Conservation (phyloP, 257 asterid species). For the Capsicum pubescens region DNA sequence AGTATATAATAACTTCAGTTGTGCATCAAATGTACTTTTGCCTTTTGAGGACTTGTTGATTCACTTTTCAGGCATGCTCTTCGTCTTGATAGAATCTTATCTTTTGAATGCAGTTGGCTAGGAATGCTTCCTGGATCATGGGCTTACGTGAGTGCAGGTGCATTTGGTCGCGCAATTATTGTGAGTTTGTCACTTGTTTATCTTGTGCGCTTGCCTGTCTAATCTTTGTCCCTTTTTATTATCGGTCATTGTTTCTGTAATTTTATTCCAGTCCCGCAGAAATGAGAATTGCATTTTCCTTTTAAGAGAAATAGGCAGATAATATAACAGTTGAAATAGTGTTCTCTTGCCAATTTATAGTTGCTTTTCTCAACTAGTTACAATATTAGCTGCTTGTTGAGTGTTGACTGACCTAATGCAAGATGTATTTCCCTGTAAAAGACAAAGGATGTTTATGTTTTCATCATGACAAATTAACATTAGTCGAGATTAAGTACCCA, state of each 20-base stretch:
- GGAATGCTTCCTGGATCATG: constrained; percentile 99
- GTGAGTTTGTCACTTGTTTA: constrained; percentile 53
- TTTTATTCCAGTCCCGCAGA: neutral
- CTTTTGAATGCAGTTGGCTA: constrained; percentile 70
- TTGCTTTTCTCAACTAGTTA: neutral
- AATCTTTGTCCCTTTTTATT: neutral
- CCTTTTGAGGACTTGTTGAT: neutral
- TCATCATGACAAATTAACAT: neutral
- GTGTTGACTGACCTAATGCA: neutral
- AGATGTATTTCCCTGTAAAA: too few species aligned
- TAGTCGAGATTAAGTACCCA: neutral
- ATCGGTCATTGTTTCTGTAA: neutral
- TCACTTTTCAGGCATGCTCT: neutral
- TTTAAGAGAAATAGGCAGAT: neutral
- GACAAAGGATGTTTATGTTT: constrained; percentile 2
- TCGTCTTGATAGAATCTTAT: neutral
- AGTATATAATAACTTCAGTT: neutral
- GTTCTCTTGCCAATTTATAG: neutral
- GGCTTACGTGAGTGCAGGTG: constrained; percentile 99
- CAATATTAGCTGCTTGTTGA: neutral
- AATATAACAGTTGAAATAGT: neutral
- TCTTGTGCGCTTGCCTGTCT: neutral
- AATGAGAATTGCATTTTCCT: neutral
- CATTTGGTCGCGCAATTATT: constrained; percentile 91
- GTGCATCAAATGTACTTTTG: neutral